Evolutionary conservation across 306 rosid species (phyloP).

Genomic region (Quercus engelmannii): DNA sequence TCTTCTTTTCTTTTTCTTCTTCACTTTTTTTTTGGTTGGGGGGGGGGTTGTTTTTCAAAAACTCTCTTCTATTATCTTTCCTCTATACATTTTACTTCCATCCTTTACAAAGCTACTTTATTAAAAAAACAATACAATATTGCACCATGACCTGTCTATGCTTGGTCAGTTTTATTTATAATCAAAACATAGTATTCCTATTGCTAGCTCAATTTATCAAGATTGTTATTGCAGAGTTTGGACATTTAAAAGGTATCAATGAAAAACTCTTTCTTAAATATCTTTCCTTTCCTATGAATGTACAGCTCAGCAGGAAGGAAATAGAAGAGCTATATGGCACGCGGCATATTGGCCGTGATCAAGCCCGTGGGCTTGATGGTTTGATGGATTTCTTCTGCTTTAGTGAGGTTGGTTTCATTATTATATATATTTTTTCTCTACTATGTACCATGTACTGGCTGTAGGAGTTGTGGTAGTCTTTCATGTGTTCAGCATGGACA

Average conservation of each 20-base stretch:
- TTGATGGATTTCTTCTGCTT: conserved; percentile 98
- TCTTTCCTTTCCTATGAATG: conserved; percentile 3
- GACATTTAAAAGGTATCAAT: not conserved
- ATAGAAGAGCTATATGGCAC: conserved; percentile 74
- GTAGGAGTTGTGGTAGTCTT: conserved; percentile 6
- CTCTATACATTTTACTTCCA: no score
- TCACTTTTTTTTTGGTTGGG: no score
- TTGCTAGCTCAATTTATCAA: conserved; percentile 4
- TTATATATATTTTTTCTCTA: conserved; percentile 1
- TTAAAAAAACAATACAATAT: no score
- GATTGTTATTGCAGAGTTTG: conserved; percentile 4
- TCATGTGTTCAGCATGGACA: conserved; percentile 7
- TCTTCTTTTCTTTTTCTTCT: no score
- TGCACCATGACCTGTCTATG: not conserved
- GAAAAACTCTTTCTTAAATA: not conserved
- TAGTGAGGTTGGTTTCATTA: conserved; percentile 69
- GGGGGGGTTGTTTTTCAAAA: no score
- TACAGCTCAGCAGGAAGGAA: conserved; percentile 63
- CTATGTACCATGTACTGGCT: not conserved
- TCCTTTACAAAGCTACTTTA: no score
- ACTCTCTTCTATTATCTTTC: no score
- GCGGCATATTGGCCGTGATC: conserved; percentile 89
- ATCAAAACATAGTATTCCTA: not conserved
- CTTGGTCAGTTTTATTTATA: not conserved
- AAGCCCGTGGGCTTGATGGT: conserved; percentile 80